Base-by-base conservation (phyloP, 2,329 filamentous ascomycete genomes). In the Stagonosporopsis chrysanthemi region DNA sequence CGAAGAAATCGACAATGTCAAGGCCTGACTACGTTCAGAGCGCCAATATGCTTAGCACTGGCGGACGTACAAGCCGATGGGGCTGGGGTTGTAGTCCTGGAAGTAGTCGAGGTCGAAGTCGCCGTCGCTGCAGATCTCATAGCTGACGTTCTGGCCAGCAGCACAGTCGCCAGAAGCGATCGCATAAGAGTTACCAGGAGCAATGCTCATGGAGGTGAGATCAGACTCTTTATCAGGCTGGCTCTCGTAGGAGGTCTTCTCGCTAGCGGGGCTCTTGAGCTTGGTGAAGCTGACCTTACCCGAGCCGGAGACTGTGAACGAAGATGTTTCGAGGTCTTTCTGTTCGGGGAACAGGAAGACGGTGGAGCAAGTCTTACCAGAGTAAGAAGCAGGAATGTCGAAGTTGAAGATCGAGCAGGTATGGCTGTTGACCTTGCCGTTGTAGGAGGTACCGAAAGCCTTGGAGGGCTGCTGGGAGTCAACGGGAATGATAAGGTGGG, bases 351-450 rank as follows among this genome's bases (percentile, higher is more conserved):
- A 84, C 41, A 89, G 78, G 82, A 90, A 90, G 54, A 87, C 78
- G 8, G 90, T 78, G 52, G 81, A 83, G 78, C 88, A 91, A 6
- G 77, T 84, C 75, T 85, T 84, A 64, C 84, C 85, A 8, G 78
- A 65, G 64, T 85, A 81, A 5, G 76, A 74, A 4, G 74, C 60
- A 1, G 84, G 84, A 40, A 90, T 84, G 68, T 89, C 86, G 75
- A 90, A 90, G 78, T 89, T 89, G 82, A 88, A 90, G 68, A 90
- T 83, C 12, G 83, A 83, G 12, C 82, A 83, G 35, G 88, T 78
- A 31, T 60, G 47, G 23, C 45, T 56, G 43, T 58, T 45, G 29
- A 68, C 38, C 11, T 81, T 80, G 50, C 86, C 87, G 61, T 84
- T 82, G 75, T 79, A 83, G 1, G 80, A 81, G 2, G 82, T 85